Conservation (phyloP, 2,329 filamentous ascomycete species). For the Furcasterigmium furcatum region DNA sequence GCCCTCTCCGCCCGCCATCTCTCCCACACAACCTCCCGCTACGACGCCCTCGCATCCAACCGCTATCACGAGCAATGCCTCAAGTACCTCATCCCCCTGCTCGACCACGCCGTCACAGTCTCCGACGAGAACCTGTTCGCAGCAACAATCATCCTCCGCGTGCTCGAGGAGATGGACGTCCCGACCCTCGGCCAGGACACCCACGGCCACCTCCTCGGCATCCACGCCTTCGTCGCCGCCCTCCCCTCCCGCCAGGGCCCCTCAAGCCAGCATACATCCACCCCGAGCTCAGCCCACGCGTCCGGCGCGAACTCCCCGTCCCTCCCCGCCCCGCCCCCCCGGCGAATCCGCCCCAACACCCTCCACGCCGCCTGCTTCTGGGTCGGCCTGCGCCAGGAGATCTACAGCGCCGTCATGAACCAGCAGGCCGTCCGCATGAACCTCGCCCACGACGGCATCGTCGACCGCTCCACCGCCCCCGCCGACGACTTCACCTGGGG, state of each 20-base stretch:
- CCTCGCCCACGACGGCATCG: slow-evolving; percentile 41
- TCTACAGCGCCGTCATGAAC: slow-evolving; percentile 52
- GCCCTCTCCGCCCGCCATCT: slow-evolving; percentile 54
- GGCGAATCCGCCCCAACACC: slow-evolving; percentile 22
- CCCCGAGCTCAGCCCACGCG: slow-evolving; percentile 20
- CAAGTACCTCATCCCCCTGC: slow-evolving; percentile 42
- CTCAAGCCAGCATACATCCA: background rate
- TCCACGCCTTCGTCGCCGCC: slow-evolving; percentile 43
- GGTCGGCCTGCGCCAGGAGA: slow-evolving; percentile 57
- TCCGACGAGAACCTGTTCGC: slow-evolving; percentile 52
- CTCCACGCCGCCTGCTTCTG: slow-evolving; percentile 54
- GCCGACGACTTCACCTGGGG: slow-evolving; percentile 54
- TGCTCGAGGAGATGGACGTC: slow-evolving; percentile 51
- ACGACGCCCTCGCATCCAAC: slow-evolving; percentile 45
- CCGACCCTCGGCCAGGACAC: slow-evolving; percentile 35
- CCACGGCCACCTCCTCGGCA: slow-evolving; percentile 43
- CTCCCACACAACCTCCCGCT: slow-evolving; percentile 38
- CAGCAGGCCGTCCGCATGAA: slow-evolving; percentile 45
- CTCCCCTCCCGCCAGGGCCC: background rate
- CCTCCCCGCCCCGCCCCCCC: background rate
- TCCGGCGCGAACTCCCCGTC: slow-evolving; percentile 33
- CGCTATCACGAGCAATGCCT: slow-evolving; percentile 53
- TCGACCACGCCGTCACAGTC: slow-evolving; percentile 32
- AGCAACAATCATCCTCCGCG: slow-evolving; percentile 53
- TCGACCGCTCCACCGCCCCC: slow-evolving; percentile 44